Conservation (phyloP, 495 filamentous ascomycete species). For the Penicillium malachiteum region DNA sequence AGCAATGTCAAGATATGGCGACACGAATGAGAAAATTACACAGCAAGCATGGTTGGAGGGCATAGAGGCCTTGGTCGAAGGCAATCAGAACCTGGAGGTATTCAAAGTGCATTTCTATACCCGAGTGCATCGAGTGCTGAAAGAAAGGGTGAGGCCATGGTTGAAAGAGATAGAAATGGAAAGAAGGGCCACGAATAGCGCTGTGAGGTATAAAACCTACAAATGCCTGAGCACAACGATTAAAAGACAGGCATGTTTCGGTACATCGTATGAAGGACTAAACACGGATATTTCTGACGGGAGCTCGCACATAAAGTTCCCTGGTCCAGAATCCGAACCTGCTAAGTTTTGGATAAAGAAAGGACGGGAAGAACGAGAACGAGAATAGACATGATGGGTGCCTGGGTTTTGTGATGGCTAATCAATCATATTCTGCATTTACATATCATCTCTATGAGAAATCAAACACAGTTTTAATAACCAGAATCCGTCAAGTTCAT, state of each 20-base stretch:
- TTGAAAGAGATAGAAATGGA: constrained; percentile 1
- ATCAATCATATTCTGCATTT: too few species aligned
- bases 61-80: not conserved
- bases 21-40: not conserved
- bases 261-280: not conserved
- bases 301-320: constrained; percentile 2
- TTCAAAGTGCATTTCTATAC: constrained; percentile 8
- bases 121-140: not conserved
- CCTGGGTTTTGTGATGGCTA: too few species aligned
- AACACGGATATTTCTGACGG: constrained; percentile 1
- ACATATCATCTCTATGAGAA: too few species aligned
- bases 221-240: constrained; percentile 2
- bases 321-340: not conserved
- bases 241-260: not conserved
- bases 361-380: not conserved
- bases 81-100: not conserved
- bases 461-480: too few species aligned
- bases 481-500: too few species aligned
- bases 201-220: constrained; percentile 3
- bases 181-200: constrained; percentile 3
- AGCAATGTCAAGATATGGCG: not conserved
- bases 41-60: not conserved
- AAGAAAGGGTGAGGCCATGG: not conserved
- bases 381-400: too few species aligned
- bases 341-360: not conserved